phyloP scores from a whole-genome alignment of 2,329 filamentous ascomycete genomes.

The Ophiosphaerella herpotricha region DNA sequence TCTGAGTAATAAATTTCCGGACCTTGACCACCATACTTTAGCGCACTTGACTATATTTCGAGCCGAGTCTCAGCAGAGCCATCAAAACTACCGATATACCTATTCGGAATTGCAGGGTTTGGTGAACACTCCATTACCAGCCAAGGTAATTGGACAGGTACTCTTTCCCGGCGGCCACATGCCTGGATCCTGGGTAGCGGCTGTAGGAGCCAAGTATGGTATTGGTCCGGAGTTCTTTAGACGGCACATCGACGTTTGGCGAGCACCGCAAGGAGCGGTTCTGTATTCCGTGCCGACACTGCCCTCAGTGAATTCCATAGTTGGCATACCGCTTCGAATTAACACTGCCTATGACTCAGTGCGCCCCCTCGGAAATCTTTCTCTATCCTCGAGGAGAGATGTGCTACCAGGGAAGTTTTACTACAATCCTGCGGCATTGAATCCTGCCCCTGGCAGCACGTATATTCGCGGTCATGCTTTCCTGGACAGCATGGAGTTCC shows the following conservation, averaged over 20 bases:
- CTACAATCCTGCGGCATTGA: neutral
- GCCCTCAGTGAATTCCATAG: conserved; percentile 1
- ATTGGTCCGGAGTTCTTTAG: conserved; percentile 10
- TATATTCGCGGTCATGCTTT: conserved; percentile 5
- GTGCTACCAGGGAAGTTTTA: neutral
- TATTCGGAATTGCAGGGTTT: conserved; percentile 5
- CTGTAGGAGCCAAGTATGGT: conserved; percentile 6
- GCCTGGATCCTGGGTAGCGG: conserved; percentile 9
- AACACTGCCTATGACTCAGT: conserved; percentile 4
- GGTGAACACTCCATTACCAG: neutral
- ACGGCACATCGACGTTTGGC: conserved; percentile 11
- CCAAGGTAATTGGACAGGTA: conserved; percentile 4
- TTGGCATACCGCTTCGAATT: conserved; percentile 8
- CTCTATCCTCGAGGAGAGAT: neutral
- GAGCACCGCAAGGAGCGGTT: conserved; percentile 7
- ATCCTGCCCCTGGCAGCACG: conserved; percentile 3
- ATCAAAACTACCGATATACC: neutral
- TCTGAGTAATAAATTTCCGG: neutral
- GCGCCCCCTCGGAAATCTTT: neutral
- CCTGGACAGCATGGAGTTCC: neutral
- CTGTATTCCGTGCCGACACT: conserved; percentile 3
- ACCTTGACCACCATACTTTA: conserved; percentile 6
- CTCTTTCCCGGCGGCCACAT: conserved; percentile 11
- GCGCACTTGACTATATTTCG: conserved; percentile 3
- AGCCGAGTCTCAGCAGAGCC: neutral